These are phyloP conservation scores for Sicyos edulis DNA, from an alignment of 306 rosid genomes.

Conservation along the genomic window DNA sequence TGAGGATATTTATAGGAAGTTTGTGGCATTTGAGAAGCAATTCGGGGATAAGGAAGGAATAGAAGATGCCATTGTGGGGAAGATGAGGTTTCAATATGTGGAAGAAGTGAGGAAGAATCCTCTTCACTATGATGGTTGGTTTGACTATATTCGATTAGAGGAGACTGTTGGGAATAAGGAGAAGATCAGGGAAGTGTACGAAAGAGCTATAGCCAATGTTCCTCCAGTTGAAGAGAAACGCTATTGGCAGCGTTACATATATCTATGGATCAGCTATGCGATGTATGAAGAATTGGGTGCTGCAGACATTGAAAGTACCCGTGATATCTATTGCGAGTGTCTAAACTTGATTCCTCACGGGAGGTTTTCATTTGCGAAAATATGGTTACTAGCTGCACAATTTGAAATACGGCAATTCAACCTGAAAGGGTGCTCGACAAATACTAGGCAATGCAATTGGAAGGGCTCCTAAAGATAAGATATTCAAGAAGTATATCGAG, in stretches of 20 bases:
- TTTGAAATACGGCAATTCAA: slow-evolving; percentile 85
- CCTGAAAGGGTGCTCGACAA: slow-evolving; percentile 60
- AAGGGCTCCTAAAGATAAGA: slow-evolving; percentile 91
- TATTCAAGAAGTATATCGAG: slow-evolving; percentile 92
- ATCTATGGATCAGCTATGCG: slow-evolving; percentile 89
- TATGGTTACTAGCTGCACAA: slow-evolving; percentile 93
- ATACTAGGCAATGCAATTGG: slow-evolving; percentile 88
- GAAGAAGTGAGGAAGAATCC: slow-evolving; percentile 82
- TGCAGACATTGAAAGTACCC: slow-evolving; percentile 60
- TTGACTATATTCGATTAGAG: slow-evolving; percentile 71
- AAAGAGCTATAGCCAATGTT: slow-evolving; percentile 80
- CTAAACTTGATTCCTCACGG: slow-evolving; percentile 69
- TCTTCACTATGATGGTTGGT: slow-evolving; percentile 75
- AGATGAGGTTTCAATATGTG: slow-evolving; percentile 76
- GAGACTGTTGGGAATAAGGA: slow-evolving; percentile 74
- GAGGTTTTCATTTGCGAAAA: slow-evolving; percentile 80
- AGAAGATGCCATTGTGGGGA: slow-evolving; percentile 91
- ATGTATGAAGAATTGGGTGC: slow-evolving; percentile 86
- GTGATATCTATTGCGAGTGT: slow-evolving; percentile 76
- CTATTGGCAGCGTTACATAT: slow-evolving; percentile 91
- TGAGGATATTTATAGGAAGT: slow-evolving; percentile 69
- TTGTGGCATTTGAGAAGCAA: slow-evolving; percentile 83
- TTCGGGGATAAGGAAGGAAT: slow-evolving; percentile 80
- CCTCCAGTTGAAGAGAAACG: slow-evolving; percentile 92
- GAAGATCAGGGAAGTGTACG: slow-evolving; percentile 66